phyloP scores from a whole-genome alignment of 2,329 filamentous ascomycete genomes.

The Polychaeton citri region DNA sequence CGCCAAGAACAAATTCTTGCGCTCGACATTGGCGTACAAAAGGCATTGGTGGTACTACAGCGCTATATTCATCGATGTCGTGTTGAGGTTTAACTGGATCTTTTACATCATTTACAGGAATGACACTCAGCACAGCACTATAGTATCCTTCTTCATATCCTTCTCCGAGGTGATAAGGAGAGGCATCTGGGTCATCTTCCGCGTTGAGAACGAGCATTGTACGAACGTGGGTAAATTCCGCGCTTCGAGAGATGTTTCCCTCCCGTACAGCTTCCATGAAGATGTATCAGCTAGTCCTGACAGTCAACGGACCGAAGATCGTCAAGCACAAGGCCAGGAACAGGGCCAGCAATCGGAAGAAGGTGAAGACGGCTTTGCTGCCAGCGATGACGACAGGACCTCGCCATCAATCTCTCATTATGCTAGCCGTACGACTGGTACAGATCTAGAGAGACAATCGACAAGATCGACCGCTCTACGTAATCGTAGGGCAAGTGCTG shows the following conservation, averaged over 20 bases:
- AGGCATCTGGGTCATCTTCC: constrained; percentile 83
- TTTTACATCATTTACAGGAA: constrained; percentile 77
- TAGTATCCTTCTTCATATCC: constrained; percentile 66
- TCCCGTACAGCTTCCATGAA: constrained; percentile 55
- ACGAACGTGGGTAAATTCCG: constrained; percentile 83
- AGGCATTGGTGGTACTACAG: constrained; percentile 67
- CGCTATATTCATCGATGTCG: constrained; percentile 70
- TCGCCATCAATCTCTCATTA: constrained; percentile 5
- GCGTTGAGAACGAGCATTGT: constrained; percentile 96
- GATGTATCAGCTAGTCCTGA: constrained; percentile 5
- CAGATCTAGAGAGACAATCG: constrained; percentile 12
- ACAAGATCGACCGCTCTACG: constrained; percentile 2
- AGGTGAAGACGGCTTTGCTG: neutral
- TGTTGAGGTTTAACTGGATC: constrained; percentile 88
- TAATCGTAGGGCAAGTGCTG: constrained; percentile 5
- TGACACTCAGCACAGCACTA: constrained; percentile 67
- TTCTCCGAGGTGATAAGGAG: constrained; percentile 71
- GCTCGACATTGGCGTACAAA: constrained; percentile 70
- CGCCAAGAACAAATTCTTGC: constrained; percentile 47
- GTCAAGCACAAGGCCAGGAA: neutral
- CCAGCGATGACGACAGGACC: constrained; percentile 1
- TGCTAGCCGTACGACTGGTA: constrained; percentile 5
- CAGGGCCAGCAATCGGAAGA: neutral
- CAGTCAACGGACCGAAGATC: neutral
- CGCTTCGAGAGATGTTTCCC: constrained; percentile 71